Conservation (phyloP, 169 alveolate species). For the Cryptosporidium tyzzeri region DNA sequence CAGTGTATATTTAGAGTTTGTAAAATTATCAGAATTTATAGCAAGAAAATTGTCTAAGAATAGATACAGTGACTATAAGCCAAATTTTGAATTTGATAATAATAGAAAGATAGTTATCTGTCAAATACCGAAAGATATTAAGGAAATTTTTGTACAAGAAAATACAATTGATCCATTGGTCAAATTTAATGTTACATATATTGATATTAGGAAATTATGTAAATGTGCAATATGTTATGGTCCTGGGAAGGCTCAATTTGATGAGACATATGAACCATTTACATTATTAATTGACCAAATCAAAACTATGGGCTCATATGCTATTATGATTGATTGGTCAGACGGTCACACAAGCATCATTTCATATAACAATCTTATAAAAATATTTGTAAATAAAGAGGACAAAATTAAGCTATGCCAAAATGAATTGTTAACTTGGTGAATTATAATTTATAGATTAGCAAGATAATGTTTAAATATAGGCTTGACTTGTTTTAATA, state of each 20-base stretch:
- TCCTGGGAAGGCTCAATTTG: constrained; percentile 43
- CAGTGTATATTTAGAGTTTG: constrained; percentile 77
- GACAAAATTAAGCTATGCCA: constrained; percentile 18
- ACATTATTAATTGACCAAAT: constrained; percentile 80
- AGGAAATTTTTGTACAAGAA: constrained; percentile 77
- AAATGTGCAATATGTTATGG: constrained; percentile 87
- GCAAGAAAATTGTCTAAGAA: constrained; percentile 80
- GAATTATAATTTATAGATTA: background rate
- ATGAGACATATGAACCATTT: constrained; percentile 79
- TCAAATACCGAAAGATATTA: constrained; percentile 74
- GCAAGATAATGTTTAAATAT: background rate
- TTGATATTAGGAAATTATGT: constrained; percentile 84
- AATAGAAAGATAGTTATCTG: constrained; percentile 70
- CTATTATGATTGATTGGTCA: constrained; percentile 90
- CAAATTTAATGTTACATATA: constrained; percentile 77
- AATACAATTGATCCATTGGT: constrained; percentile 34
- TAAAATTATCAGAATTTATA: constrained; percentile 81
- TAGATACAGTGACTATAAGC: constrained; percentile 42
- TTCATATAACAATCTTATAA: constrained; percentile 72
- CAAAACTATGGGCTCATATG: constrained; percentile 87
- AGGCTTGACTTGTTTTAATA: background rate
- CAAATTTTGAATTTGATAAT: constrained; percentile 72
- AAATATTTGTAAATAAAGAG: background rate
- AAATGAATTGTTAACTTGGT: constrained; percentile 46
- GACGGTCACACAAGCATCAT: constrained; percentile 86